A percentile compares a stretch with the other conserved stretches of the same genome.
Conservation (phyloP, 2,329 filamentous ascomycete species). For the Dactylonectria estremocensis region DNA sequence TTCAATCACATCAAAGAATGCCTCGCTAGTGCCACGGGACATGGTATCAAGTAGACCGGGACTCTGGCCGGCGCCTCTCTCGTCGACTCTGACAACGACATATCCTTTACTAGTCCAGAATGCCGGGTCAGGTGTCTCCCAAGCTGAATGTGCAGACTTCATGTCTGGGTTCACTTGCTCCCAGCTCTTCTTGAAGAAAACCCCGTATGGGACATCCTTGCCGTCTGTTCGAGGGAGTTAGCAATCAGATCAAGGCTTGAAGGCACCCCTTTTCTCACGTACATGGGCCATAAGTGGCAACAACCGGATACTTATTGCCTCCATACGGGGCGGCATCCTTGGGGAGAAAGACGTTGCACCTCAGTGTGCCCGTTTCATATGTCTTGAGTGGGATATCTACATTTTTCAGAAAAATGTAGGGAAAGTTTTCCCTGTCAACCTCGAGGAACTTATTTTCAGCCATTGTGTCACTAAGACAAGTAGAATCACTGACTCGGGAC, state of each 20-base stretch:
- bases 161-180: constrained; percentile 68
- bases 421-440: not conserved
- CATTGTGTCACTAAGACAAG: not conserved
- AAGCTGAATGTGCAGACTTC: constrained; percentile 67
- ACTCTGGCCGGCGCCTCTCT: constrained; percentile 63
- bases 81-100: constrained; percentile 68
- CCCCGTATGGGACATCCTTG: constrained; percentile 5
- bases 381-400: constrained; percentile 9
- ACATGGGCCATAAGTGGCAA: constrained; percentile 16
- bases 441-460: constrained; percentile 7
- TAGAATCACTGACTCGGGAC: too few relatives aligned
- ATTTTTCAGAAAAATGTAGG: constrained; percentile 16
- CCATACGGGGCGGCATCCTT: constrained; percentile 27
- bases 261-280: not conserved
- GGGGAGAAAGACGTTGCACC: constrained; percentile 52
- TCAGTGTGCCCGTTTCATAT: not conserved
- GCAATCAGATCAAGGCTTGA: too few relatives aligned
- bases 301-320: not conserved
- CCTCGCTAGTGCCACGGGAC: constrained; percentile 62
- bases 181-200: constrained; percentile 50
- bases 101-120: constrained; percentile 71
- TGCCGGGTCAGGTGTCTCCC: constrained; percentile 72
- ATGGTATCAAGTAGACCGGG: constrained; percentile 64
- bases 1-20: constrained; percentile 65
- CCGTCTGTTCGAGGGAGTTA: not conserved